Conservation (phyloP, 208 protist genomes). For the Phytomonas sp. region DNA sequence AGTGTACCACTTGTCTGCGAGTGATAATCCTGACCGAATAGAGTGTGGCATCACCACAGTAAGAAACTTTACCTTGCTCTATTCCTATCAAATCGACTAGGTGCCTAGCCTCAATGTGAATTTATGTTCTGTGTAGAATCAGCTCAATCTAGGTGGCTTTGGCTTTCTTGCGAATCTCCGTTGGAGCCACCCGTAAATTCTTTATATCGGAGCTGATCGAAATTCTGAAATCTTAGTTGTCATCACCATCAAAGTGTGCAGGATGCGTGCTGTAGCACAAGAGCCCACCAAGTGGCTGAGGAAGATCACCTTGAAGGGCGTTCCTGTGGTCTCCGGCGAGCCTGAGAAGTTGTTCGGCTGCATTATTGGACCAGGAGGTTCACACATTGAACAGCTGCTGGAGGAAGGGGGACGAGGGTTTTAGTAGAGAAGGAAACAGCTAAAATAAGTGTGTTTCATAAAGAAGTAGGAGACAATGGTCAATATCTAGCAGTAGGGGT, state of each 20-base stretch:
- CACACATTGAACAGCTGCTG: not conserved
- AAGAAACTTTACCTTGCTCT: not conserved
- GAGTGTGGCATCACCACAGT: not conserved
- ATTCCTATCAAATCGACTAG: not conserved
- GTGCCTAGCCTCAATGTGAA: not conserved
- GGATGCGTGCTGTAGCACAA: not conserved
- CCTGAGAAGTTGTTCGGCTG: not conserved
- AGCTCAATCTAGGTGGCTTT: not conserved
- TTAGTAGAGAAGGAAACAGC: not conserved
- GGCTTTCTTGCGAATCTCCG: not conserved
- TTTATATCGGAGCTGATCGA: not conserved
- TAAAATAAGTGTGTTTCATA: not conserved
- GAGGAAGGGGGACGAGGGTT: not conserved
- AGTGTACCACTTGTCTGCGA: not conserved
- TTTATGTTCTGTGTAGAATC: not conserved
- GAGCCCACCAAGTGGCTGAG: not conserved
- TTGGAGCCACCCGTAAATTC: not conserved
- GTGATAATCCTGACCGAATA: not conserved
- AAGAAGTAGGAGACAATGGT: not conserved
- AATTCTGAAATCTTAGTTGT: not conserved
- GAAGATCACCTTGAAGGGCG: not conserved
- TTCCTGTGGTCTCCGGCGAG: not conserved
- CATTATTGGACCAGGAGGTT: not conserved
- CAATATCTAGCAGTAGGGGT: not conserved
- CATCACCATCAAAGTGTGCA: not conserved